Base-by-base conservation (phyloP, 1,139 yeast species). In the Geotrichum restrictum region DNA sequence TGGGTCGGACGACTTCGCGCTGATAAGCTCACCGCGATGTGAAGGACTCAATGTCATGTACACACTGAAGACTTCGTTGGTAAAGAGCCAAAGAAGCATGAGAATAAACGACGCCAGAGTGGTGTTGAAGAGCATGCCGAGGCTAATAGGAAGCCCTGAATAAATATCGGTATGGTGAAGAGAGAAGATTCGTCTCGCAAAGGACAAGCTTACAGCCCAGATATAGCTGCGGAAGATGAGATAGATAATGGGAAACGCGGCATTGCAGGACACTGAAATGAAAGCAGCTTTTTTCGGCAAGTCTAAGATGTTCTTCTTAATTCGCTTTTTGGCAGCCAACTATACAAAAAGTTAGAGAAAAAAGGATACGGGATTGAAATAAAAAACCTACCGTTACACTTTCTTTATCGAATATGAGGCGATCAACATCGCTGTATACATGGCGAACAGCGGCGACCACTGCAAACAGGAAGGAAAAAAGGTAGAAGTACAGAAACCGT, bases 41-140 rank as follows among this genome's bases (percentile, higher is more conserved):
- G 85, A 68, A 59, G 98, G 93, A 0, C 97, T 96, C 56, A 87
- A 77, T 7, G 89, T 78, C 64, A 91, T 77, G 67, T 88, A 91
- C 3, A 88, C 83, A 58, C 80, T 74, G 64, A 82, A 89, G 1
- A 82, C 72, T 55, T 79, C 77, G 66, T 86, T 85, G 33, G 80
- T 69, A 10, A 80, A 56, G 60, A 84, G 89, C 86, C 89, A 85
- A 19, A 74, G 62, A 40, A 76, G 60, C 3, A 76, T 60, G 3
- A 77, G 59, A 10, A 76, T 61, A 56, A 75, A 73, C 3, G 81
- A 69, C 1, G 74, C 61, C 42, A 73, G 65, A 1, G 74, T 61
- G 5, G 78, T 59, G 45, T 71, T 68, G 11, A 74, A 29, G 41
- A 74, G 59, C n/a, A 75, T 67, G 1, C 60, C 56, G 21, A 77